Evolutionary conservation across 2,329 filamentous ascomycete species (phyloP), one percentile per base, ranked within the genome.

Genomic region (Ophiocordyceps robertsii): DNA sequence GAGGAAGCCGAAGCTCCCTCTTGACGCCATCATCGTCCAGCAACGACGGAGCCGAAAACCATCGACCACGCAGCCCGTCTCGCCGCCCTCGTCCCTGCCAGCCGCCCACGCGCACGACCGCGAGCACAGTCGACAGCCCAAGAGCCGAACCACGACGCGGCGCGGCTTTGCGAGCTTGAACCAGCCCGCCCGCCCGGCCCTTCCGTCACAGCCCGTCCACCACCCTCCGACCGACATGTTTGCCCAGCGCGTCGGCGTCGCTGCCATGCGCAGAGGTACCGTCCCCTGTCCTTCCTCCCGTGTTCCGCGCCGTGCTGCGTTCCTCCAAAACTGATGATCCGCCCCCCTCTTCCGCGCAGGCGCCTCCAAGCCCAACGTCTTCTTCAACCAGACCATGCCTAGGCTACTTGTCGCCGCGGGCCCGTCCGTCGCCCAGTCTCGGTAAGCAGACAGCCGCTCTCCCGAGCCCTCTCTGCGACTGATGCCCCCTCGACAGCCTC

Each of bases 211-310:
- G 9, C 9, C 33, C 9, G 6, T 14, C 16, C 33, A 14, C n/a
- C 14, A 16, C 13, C 7, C 17, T 14, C 33, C 3, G n/a, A 14
- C 50, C 56, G 61, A 51, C 37, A 79, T 79, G 74, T 71, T 68
- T 58, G 67, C 70, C 56, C 70, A 73, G 54, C 64, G 73, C 64
- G 66, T 75, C 55, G 74, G 73, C 60, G 57, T 75, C 51, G 68
- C 70, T 63, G 73, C 73, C 59, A 61, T 77, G 59, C 72, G 73
- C 60, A 69, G 73, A 71, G 69, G 74, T 77, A 59, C 53, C 19
- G 24, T 11, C 6, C 17, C 12, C 6, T 37, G 4, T 37, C 8
- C 17, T n/a, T 17, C 3, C n/a, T 17, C 35, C 12, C n/a, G 4
- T 33, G 5, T 33, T 13, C 31, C 31, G 12, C 31, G 33, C 33